Percentiles rank a stretch among this genome's conserved stretches.
phyloP scores from a whole-genome alignment of 108 stramenopile genomes.

The Bacterosira constricta region DNA sequence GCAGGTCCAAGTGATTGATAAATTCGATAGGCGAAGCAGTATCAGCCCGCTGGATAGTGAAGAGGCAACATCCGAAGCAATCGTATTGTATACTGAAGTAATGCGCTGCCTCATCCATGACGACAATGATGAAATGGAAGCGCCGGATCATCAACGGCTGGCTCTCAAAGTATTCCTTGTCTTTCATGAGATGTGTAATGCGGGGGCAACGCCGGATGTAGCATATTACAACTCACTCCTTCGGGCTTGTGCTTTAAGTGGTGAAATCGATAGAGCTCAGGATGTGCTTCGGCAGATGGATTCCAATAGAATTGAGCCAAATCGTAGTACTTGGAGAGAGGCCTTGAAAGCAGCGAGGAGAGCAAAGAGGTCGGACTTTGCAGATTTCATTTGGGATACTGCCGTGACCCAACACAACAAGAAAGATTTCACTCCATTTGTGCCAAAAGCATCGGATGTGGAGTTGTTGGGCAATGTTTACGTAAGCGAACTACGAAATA shows the following conservation, averaged over 20 bases:
- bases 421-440: constrained; percentile 11
- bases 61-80: constrained; percentile 52
- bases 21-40: not conserved
- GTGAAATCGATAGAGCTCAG: constrained; percentile 63
- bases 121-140: constrained; percentile 23
- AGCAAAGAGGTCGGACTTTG: constrained; percentile 59
- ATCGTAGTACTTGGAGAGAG: constrained; percentile 68
- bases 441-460: constrained; percentile 29
- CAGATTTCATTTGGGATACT: constrained; percentile 58
- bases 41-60: not conserved
- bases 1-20: constrained; percentile 40
- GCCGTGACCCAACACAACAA: constrained; percentile 39
- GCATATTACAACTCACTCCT: constrained; percentile 86
- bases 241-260: constrained; percentile 73
- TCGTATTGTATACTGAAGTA: constrained; percentile 78
- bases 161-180: constrained; percentile 77
- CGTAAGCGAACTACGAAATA: constrained; percentile 18
- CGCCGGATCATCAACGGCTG: too few relatives aligned
- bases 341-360: constrained; percentile 65
- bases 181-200: constrained; percentile 82
- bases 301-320: constrained; percentile 61
- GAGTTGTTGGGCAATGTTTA: constrained; percentile 29
- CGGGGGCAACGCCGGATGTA: constrained; percentile 73
- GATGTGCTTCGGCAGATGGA: constrained; percentile 64
- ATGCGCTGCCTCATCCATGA: constrained; percentile 53